A percentile compares a stretch with the other conserved stretches of the same genome.
Conservation (phyloP, 768 basidiomycete genomes). For the Auricularia auricula-judae region DNA sequence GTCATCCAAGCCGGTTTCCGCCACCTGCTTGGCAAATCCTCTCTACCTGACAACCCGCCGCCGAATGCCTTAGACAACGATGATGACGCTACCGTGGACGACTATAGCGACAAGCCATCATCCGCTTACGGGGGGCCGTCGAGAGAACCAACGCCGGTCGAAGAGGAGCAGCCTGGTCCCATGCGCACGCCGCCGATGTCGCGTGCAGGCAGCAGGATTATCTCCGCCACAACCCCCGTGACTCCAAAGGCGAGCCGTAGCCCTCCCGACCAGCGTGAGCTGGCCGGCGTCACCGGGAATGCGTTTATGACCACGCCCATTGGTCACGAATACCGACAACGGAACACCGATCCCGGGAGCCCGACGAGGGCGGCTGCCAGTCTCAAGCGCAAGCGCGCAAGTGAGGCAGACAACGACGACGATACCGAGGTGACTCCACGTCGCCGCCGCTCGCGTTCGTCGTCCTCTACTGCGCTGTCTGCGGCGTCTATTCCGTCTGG, state of each 20-base stretch:
- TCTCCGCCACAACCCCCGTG: neutral
- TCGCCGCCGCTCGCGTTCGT: neutral
- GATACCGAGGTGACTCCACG: neutral
- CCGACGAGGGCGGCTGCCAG: neutral
- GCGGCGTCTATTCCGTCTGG: too few relatives aligned
- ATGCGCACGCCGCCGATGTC: neutral
- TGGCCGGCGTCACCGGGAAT: neutral
- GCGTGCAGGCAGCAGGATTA: neutral
- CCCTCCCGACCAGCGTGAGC: neutral
- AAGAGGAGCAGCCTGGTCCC: neutral
- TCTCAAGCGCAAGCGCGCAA: neutral
- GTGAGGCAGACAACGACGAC: neutral
- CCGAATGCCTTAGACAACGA: neutral
- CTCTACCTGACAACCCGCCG: neutral
- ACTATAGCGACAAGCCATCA: neutral
- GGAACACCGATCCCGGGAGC: neutral
- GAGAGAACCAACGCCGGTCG: neutral
- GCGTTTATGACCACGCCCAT: neutral
- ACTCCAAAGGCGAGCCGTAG: neutral
- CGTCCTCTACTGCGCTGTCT: neutral
- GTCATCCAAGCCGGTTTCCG: conserved; percentile 63
- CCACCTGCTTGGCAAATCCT: conserved; percentile 18
- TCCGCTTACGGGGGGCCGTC: neutral
- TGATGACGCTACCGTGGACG: neutral
- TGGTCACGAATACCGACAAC: neutral